Evolutionary conservation across 805 yeast genomes (phyloP).

Genomic region (Martiniozyma abietophila): DNA sequence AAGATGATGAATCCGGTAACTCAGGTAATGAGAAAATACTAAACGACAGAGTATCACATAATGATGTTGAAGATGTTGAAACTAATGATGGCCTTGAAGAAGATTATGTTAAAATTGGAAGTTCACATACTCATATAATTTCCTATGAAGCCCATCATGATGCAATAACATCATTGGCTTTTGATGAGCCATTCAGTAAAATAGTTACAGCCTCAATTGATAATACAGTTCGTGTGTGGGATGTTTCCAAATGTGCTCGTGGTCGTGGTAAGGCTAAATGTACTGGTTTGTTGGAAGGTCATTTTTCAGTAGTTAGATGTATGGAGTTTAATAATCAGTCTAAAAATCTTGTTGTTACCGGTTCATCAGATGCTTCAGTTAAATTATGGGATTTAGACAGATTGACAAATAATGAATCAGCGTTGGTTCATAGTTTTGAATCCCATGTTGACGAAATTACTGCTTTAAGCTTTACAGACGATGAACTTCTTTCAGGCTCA

Average conservation of each 20-base stretch:
- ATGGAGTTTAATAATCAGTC: constrained; percentile 45
- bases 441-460: constrained; percentile 63
- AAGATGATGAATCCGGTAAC: constrained; percentile 38
- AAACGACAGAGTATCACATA: constrained; percentile 30
- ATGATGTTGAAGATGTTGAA: constrained; percentile 18
- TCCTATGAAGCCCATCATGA: constrained; percentile 49
- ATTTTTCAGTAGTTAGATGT: constrained; percentile 47
- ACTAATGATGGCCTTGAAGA: constrained; percentile 13
- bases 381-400: constrained; percentile 48
- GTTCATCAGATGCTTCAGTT: constrained; percentile 55
- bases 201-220: constrained; percentile 73
- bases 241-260: no score
- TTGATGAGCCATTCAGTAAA: constrained; percentile 67
- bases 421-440: constrained; percentile 40
- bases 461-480: constrained; percentile 45
- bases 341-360: constrained; percentile 41
- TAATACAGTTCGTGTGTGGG: constrained; percentile 79
- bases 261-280: constrained; percentile 41
- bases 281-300: constrained; percentile 49
- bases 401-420: constrained; percentile 7
- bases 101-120: constrained; percentile 38
- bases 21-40: constrained; percentile 40
- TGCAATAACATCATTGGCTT: constrained; percentile 49
- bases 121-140: constrained; percentile 41
- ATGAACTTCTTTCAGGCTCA: constrained; percentile 58